Base-by-base conservation (phyloP, 2,329 filamentous ascomycete species). In the Phaeosphaeria sp. region DNA sequence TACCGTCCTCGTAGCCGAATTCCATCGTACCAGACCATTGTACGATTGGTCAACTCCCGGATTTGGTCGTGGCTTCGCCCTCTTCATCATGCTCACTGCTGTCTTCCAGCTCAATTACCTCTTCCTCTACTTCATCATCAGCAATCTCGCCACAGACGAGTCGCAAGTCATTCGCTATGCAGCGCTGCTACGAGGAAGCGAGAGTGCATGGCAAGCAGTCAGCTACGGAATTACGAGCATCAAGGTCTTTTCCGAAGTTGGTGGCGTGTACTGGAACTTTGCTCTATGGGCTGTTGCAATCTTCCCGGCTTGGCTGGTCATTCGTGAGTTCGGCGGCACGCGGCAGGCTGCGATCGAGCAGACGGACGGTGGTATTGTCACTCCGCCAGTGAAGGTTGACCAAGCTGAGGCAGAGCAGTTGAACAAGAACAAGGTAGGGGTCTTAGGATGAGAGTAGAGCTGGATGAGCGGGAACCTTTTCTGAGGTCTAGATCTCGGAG, bases 81-180 rank as follows among this genome's bases (percentile, higher is more conserved):
- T 91, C 18, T 92, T 89, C 72, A 68, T 92, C 6, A 85, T 92
- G 64, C 82, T 90, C 64, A 86, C 87, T 0, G 76, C 86, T 11
- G 86, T 87, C 0, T 92, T 92, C 65, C 89, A 92, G 75, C 64
- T 91, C 7, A 92, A 92, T 72, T 92, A 92, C 70, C 81, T 91
- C 62, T 91, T 87, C 71, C 75, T 91, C 81, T 91, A 91, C 77
- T 92, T 92, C 67, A 80, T 92, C 57, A 84, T 92, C 9, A 83
- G 86, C 3, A 88, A 91, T 64, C 72, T 92, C 2, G 87, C 90
- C 1, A 74, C 80, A 4, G 80, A 82, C 6, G 82, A 90, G 50
- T 81, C 83, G 22, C 86, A 92, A 63, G 83, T 91, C 1, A 84
- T 92, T 44, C 84, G 89, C 0, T 88, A 89, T 66, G 85, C 89